Conservation (phyloP, 176 grass and related monocot species). For the Canna indica region DNA sequence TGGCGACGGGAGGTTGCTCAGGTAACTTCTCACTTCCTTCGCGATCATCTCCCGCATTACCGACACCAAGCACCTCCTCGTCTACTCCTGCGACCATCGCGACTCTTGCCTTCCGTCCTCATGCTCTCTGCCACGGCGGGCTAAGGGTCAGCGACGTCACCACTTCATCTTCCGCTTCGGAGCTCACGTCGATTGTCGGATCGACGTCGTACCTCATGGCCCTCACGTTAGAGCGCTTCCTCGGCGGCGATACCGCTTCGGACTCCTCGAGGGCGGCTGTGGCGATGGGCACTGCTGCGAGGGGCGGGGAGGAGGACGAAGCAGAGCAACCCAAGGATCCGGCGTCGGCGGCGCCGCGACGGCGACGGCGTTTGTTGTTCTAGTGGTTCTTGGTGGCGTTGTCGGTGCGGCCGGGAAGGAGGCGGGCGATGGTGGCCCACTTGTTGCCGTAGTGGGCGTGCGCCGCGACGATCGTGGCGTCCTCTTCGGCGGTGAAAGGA, state of each 20-base stretch:
- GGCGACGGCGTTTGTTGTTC: too few species aligned
- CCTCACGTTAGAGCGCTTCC: not conserved
- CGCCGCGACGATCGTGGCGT: conserved; percentile 19
- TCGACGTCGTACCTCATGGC: not conserved
- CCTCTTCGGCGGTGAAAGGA: conserved; percentile 30
- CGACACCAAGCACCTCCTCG: conserved; percentile 10
- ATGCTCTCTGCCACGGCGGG: conserved; percentile 23
- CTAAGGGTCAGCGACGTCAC: conserved; percentile 61
- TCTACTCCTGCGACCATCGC: conserved; percentile 3
- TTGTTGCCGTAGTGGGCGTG: conserved; percentile 43
- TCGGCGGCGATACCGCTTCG: too few species aligned
- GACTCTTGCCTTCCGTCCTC: conserved; percentile 12
- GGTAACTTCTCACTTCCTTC: conserved; percentile 56
- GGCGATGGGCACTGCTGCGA: not conserved
- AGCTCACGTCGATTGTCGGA: not conserved
- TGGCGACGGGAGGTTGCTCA: conserved; percentile 19
- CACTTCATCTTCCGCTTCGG: not conserved
- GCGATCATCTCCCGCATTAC: conserved; percentile 36
- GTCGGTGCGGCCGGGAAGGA: conserved; percentile 54
- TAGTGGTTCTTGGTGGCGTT: too few species aligned
- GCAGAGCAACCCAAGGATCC: not conserved
- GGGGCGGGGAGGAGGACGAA: not conserved
- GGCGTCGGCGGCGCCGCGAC: not conserved
- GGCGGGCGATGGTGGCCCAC: conserved; percentile 65
- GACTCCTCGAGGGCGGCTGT: not conserved